Evolutionary conservation across 805 yeast genomes (phyloP).

Genomic region (Candida railenensis): DNA sequence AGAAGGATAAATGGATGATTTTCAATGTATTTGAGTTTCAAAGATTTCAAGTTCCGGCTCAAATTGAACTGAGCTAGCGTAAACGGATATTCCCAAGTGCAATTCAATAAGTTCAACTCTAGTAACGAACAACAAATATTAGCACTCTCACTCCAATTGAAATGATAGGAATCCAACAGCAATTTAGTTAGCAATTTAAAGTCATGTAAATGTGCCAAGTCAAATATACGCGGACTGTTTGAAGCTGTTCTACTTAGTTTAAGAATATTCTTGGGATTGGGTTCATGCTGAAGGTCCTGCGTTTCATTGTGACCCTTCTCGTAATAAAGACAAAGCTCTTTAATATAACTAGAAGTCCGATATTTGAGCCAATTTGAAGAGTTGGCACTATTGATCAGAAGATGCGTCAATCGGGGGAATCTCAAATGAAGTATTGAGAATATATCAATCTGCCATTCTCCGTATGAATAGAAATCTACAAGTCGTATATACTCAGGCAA

Average conservation of each 20-base stretch:
- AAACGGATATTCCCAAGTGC: conserved; percentile 61
- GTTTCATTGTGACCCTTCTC: conserved; percentile 20
- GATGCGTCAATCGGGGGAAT: conserved; percentile 21
- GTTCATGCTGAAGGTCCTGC: conserved; percentile 6
- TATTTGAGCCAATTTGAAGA: conserved; percentile 45
- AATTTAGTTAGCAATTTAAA: conserved; percentile 33
- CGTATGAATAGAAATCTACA: conserved; percentile 28
- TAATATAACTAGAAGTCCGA: conserved; percentile 19
- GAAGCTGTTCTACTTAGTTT: conserved; percentile 4
- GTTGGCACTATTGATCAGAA: conserved; percentile 30
- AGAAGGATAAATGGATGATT: conserved; percentile 33
- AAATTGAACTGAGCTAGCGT: conserved; percentile 35
- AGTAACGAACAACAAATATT: conserved; percentile 5
- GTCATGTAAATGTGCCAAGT: conserved; percentile 41
- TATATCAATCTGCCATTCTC: conserved; percentile 37
- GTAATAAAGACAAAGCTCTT: conserved; percentile 23
- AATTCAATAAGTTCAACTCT: conserved; percentile 30
- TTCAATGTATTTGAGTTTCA: conserved; percentile 24
- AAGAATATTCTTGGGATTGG: conserved; percentile 17
- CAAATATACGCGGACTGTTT: conserved; percentile 34
- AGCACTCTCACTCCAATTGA: conserved; percentile 33
- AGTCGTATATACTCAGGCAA: conserved; percentile 19
- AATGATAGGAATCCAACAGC: conserved; percentile 39
- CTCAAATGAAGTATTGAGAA: conserved; percentile 15
- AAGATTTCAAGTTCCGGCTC: conserved; percentile 17